phyloP scores from a whole-genome alignment of 768 basidiomycete species.

The Tricholoma flavovirens region DNA sequence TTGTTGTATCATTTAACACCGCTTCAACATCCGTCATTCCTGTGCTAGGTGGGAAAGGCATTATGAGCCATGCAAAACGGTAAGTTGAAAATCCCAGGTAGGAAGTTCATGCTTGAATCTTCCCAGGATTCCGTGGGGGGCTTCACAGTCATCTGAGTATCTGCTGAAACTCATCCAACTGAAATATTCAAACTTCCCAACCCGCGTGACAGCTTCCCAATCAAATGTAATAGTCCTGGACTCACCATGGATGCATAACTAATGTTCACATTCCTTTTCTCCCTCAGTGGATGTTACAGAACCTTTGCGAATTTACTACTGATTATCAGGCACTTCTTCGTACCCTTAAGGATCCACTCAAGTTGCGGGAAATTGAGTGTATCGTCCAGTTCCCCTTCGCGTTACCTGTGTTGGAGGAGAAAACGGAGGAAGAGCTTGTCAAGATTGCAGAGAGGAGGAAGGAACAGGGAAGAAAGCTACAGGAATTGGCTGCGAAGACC shows the following conservation, averaged over 20 bases:
- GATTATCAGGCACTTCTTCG: slow-evolving; percentile 72
- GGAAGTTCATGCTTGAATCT: not conserved
- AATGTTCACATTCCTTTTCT: not conserved
- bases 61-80: slow-evolving; percentile 86
- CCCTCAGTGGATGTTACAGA: slow-evolving; percentile 83
- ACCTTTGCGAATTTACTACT: slow-evolving; percentile 74
- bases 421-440: slow-evolving; percentile 86
- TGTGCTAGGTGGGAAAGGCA: slow-evolving; percentile 72
- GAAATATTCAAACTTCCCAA: slow-evolving; percentile 92
- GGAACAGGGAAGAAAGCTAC: slow-evolving; percentile 84
- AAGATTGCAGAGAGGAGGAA: slow-evolving; percentile 70
- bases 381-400: slow-evolving; percentile 88
- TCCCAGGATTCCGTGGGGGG: slow-evolving; percentile 88
- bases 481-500: slow-evolving; percentile 85
- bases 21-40: slow-evolving; percentile 90
- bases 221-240: slow-evolving; percentile 53
- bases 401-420: slow-evolving; percentile 62
- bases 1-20: slow-evolving; percentile 88
- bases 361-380: slow-evolving; percentile 58
- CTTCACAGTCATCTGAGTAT: slow-evolving; percentile 85
- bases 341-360: slow-evolving; percentile 57
- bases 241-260: not conserved
- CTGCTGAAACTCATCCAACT: slow-evolving; percentile 90
- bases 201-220: slow-evolving; percentile 71
- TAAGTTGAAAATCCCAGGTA: slow-evolving; percentile 20